Conservation (phyloP, 1,284 basidiomycete species). For the Vanrija sp. region DNA sequence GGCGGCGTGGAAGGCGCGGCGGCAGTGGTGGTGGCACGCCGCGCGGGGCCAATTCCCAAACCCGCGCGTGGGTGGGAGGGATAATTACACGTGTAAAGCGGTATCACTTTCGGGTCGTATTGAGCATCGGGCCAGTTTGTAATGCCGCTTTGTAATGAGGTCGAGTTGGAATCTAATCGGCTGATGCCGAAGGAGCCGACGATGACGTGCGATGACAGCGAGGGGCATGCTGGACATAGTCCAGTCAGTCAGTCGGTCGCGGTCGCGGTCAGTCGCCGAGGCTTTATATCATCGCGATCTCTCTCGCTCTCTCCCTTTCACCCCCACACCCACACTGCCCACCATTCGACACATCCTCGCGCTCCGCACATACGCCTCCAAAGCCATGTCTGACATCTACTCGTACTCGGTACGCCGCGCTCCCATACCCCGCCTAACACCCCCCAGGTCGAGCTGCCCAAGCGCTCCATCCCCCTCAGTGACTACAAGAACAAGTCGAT, state of each 20-base stretch:
- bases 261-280: too few relatives aligned
- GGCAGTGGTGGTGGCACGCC: too few relatives aligned
- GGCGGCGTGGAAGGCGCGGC: too few relatives aligned
- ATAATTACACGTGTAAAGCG: too few relatives aligned
- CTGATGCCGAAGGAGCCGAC: not conserved
- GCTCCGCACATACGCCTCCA: not conserved
- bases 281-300: not conserved
- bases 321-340: not conserved
- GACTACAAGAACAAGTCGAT: conserved; percentile 46
- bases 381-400: conserved; percentile 44
- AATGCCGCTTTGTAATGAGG: too few relatives aligned
- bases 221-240: too few relatives aligned
- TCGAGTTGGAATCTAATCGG: not conserved
- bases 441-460: conserved; percentile 41
- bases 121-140: too few relatives aligned
- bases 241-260: too few relatives aligned
- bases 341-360: not conserved
- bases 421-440: not conserved
- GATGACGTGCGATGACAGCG: not conserved
- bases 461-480: conserved; percentile 31
- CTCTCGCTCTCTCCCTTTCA: conserved; percentile 7
- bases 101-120: too few relatives aligned
- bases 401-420: conserved; percentile 29
- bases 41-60: too few relatives aligned
- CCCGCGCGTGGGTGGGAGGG: too few relatives aligned